phyloP scores from a whole-genome alignment of 2,329 filamentous ascomycete genomes.

The Colletotrichum theobromicola region DNA sequence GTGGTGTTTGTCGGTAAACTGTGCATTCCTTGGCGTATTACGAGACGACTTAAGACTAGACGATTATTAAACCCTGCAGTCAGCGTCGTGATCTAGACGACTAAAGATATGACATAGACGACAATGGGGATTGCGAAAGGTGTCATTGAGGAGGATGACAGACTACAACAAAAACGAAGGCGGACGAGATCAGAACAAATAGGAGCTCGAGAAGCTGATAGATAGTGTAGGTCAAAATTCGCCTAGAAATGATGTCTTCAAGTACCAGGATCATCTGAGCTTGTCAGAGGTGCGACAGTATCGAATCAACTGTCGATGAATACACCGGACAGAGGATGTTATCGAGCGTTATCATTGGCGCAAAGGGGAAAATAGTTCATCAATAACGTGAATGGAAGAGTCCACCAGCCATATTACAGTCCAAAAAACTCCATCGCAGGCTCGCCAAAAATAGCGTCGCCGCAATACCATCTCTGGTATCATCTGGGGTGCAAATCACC shows the following conservation, averaged over 20 bases:
- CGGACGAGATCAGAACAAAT: not conserved
- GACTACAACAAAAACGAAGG: not conserved
- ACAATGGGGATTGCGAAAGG: not conserved
- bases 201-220: not conserved
- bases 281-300: not conserved
- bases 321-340: not conserved
- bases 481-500: not conserved
- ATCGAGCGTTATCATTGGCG: not conserved
- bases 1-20: too few relatives aligned
- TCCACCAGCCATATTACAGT: constrained; percentile 7
- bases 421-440: constrained; percentile 10
- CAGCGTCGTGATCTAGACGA: not conserved
- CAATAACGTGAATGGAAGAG: not conserved
- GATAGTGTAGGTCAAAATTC: not conserved
- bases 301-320: not conserved
- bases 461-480: constrained; percentile 1
- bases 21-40: too few relatives aligned
- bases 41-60: not conserved
- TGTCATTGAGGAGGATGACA: not conserved
- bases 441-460: not conserved
- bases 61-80: not conserved
- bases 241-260: not conserved
- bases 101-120: not conserved
- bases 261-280: not conserved
- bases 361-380: not conserved